Base-by-base conservation (phyloP, 164 flowering plant genomes). In the Macadamia integrifolia region DNA sequence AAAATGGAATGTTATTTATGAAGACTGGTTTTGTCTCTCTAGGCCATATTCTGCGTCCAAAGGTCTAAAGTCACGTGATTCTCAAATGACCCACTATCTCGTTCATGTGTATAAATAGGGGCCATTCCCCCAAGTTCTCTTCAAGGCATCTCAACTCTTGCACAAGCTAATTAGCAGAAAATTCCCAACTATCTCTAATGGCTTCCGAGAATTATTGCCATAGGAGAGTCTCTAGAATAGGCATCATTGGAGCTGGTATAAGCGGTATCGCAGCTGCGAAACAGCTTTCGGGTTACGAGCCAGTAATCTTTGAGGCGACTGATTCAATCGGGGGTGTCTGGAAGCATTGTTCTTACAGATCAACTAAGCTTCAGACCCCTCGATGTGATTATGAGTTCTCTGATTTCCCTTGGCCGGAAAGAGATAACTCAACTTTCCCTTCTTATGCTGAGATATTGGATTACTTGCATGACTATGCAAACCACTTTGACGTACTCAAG, bases 211-310 rank as follows among this genome's bases (percentile, higher is more conserved):
- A 67, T 56, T 56, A 68, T 55, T 50, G 11, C 30, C 11, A 18
- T 7, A 23, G 23, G 23, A 23, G 0, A 23, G 64, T 62, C 66
- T 80, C 87, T 15, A 90, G 75, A 68, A 81, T 94, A 1, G 97
- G 80, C 64, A 92, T 94, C 5, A 80, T 94, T 14, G 99, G 98
- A 6, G 97, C 85, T 40, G 99, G 98, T 0, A 82, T 94, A 7
- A 92, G 99, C 69, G 99, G 99, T 58, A 60, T 92, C 43, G 97
- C 97, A 0, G 92, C 96, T 3, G 92, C 95, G 1, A 94, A 88
- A 67, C 96, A 94, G 77, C 89, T 92, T 1, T 43, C 78, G 43
- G 66, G 53, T 59, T 59, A 82, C 74, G 60, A 82, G n/a, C 98
- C 99, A 0, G 71, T 92, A 17, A 91, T 92, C 11, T 92, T 94